phyloP scores from a whole-genome alignment of 768 basidiomycete species.

The Lyophyllum atratum region DNA sequence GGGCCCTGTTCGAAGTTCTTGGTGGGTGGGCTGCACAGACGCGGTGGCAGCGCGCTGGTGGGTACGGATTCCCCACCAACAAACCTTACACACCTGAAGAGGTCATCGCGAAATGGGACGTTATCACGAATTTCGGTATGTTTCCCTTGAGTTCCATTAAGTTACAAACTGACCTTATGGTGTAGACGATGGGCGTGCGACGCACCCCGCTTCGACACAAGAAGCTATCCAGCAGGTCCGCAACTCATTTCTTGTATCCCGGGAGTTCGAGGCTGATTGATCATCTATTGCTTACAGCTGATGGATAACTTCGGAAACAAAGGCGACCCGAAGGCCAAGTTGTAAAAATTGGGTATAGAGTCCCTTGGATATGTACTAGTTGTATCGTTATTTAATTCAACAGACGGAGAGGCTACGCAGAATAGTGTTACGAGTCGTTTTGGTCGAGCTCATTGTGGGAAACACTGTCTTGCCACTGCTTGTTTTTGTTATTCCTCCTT shows the following conservation, averaged over 20 bases:
- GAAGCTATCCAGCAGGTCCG: conserved; percentile 78
- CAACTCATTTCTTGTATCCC: conserved; percentile 11
- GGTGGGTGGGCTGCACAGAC: conserved; percentile 94
- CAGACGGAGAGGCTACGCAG: too few relatives aligned
- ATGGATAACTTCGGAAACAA: conserved; percentile 56
- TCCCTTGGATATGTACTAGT: background rate
- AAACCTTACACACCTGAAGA: conserved; percentile 78
- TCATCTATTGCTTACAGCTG: conserved; percentile 30
- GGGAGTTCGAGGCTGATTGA: background rate
- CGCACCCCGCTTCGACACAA: conserved; percentile 70
- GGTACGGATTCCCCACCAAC: conserved; percentile 84
- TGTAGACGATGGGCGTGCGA: conserved; percentile 78
- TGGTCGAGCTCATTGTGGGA: too few relatives aligned
- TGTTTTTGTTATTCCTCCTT: too few relatives aligned
- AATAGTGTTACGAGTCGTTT: too few relatives aligned
- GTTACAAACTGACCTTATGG: background rate
- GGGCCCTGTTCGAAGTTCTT: conserved; percentile 80
- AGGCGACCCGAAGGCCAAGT: conserved; percentile 48
- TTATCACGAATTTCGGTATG: conserved; percentile 84
- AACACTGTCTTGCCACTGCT: too few relatives aligned
- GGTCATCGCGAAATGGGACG: conserved; percentile 75
- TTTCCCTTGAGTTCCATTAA: conserved; percentile 5
- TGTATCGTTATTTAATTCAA: background rate
- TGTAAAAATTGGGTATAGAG: conserved; percentile 33
- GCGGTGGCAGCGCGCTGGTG: conserved; percentile 90